Conservation (phyloP, 2,329 filamentous ascomycete species). For the Penicillium sp. region DNA sequence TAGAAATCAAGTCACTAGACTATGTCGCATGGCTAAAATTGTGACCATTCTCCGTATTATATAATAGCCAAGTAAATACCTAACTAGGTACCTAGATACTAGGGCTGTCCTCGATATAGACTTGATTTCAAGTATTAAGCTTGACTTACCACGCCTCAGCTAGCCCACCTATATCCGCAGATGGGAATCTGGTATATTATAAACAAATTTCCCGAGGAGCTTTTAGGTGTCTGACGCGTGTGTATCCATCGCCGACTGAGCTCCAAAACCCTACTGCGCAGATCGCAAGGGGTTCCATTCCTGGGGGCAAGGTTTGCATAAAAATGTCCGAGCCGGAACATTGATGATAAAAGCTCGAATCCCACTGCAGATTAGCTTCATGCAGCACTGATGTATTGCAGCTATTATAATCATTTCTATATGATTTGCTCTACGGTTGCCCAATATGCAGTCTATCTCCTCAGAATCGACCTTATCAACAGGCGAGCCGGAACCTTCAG, state of each 20-base stretch:
- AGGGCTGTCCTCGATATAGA: neutral
- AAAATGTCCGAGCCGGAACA: slow-evolving; percentile 1
- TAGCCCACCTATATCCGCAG: neutral
- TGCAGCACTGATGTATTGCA: neutral
- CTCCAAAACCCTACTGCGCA: neutral
- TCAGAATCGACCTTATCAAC: neutral
- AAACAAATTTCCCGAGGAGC: neutral
- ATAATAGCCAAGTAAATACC: neutral
- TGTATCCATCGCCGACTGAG: neutral
- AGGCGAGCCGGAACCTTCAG: slow-evolving; percentile 13
- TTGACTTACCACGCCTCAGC: neutral
- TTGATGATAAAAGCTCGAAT: slow-evolving; percentile 5
- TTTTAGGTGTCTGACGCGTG: neutral
- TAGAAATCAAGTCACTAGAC: neutral
- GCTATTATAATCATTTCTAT: neutral
- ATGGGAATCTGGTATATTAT: neutral
- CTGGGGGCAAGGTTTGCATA: neutral
- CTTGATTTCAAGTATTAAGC: neutral
- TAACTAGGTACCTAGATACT: too few relatives aligned
- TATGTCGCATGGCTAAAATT: neutral
- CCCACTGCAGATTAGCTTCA: neutral
- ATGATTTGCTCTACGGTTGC: neutral
- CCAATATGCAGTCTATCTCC: slow-evolving; percentile 14
- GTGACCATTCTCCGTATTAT: neutral
- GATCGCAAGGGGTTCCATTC: slow-evolving; percentile 10